A percentile compares a stretch with the other conserved stretches of the same genome.
phyloP scores from a whole-genome alignment of 345 rosid genomes.

The Camelina laxa region DNA sequence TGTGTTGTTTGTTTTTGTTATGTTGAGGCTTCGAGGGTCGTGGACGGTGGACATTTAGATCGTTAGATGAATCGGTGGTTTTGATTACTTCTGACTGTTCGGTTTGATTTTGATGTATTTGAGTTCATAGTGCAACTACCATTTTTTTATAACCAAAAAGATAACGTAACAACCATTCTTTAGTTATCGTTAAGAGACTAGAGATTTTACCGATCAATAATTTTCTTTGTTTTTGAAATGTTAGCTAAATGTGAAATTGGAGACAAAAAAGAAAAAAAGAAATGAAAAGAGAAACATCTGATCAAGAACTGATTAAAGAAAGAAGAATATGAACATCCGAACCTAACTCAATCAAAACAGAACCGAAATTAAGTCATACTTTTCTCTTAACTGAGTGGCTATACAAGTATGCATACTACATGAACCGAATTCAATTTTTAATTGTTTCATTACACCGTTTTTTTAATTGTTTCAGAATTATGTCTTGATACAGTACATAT shows the following conservation, averaged over 20 bases:
- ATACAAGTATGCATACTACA: background rate
- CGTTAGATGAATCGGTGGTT: conserved; percentile 19
- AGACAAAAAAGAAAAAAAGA: background rate
- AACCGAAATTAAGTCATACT: background rate
- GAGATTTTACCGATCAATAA: conserved; percentile 1
- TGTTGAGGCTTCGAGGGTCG: conserved; percentile 26
- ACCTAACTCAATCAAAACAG: background rate
- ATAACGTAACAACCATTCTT: conserved; percentile 20
- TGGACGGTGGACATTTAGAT: no score
- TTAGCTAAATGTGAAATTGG: conserved; percentile 10
- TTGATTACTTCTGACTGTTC: conserved; percentile 24
- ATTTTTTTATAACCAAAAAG: background rate
- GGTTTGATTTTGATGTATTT: conserved; percentile 17
- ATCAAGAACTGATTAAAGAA: background rate
- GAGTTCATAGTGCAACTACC: conserved; percentile 38
- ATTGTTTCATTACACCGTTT: background rate
- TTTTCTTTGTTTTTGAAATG: background rate
- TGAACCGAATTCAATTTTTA: background rate
- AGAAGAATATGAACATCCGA: background rate
- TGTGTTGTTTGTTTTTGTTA: conserved; percentile 22
- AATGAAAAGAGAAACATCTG: background rate
- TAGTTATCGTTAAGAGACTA: background rate
- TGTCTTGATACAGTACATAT: background rate
- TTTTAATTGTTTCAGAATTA: background rate
- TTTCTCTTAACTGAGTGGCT: background rate